Percentiles rank a stretch among this genome's conserved stretches.
These are phyloP conservation scores for Lactarius vividus DNA, from an alignment of 768 basidiomycete species.

Conservation along the genomic window DNA sequence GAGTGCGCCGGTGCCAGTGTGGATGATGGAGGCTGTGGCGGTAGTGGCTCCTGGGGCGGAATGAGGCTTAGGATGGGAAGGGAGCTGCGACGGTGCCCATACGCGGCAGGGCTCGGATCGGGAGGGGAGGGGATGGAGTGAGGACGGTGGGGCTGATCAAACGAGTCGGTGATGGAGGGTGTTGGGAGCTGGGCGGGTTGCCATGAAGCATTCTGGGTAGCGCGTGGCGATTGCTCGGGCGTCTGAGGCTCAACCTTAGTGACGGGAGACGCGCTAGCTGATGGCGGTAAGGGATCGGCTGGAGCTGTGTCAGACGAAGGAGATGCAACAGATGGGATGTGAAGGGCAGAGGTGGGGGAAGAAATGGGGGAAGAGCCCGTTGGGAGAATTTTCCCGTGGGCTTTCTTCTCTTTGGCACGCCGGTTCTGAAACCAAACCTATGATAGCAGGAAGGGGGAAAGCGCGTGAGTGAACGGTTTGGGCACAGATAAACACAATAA, in stretches of 20 bases:
- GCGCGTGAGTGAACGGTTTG: slow-evolving; percentile 1
- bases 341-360: neutral
- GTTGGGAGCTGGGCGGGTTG: slow-evolving; percentile 17
- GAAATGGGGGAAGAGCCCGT: slow-evolving; percentile 6
- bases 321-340: neutral
- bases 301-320: slow-evolving; percentile 4
- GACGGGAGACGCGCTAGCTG: slow-evolving; percentile 17
- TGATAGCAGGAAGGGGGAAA: slow-evolving; percentile 15
- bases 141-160: slow-evolving; percentile 9
- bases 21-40: neutral
- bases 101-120: slow-evolving; percentile 7
- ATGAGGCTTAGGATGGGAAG: slow-evolving; percentile 23
- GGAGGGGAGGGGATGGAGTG: slow-evolving; percentile 11
- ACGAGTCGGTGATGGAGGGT: slow-evolving; percentile 4
- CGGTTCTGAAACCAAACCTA: slow-evolving; percentile 93
- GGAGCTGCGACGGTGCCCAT: slow-evolving; percentile 24
- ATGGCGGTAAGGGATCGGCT: slow-evolving; percentile 4
- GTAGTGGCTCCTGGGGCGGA: slow-evolving; percentile 18
- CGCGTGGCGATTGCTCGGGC: slow-evolving; percentile 24
- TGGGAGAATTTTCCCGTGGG: slow-evolving; percentile 3
- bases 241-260: slow-evolving; percentile 24
- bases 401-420: slow-evolving; percentile 80
- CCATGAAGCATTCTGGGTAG: slow-evolving; percentile 12
- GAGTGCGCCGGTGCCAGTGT: neutral
- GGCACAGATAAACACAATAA: slow-evolving; percentile 1